These are phyloP conservation scores for Daldinia caldariorum DNA, from an alignment of 495 filamentous ascomycete species.

Conservation along the genomic window DNA sequence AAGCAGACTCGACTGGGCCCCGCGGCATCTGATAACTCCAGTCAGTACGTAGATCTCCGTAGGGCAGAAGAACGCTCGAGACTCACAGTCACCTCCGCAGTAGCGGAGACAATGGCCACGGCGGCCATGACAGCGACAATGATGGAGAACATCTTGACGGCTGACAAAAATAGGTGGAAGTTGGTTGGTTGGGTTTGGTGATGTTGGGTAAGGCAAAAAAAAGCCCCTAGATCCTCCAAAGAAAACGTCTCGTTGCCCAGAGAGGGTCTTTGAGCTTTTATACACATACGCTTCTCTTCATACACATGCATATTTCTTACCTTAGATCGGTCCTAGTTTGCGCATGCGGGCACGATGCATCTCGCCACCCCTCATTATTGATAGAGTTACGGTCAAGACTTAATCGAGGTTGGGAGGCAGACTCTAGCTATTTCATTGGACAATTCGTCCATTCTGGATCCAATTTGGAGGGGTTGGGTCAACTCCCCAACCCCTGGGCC, in stretches of 20 bases:
- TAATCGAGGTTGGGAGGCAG: slow-evolving; percentile 28
- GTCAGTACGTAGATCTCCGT: slow-evolving; percentile 22
- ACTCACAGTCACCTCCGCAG: slow-evolving; percentile 38
- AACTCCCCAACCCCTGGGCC: slow-evolving; percentile 28
- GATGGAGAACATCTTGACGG: slow-evolving; percentile 41
- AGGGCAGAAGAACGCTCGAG: background rate
- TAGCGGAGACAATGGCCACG: slow-evolving; percentile 28
- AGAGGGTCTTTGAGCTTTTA: slow-evolving; percentile 33
- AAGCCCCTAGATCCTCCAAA: slow-evolving; percentile 30
- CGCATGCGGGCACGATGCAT: slow-evolving; percentile 14
- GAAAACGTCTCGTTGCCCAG: slow-evolving; percentile 12
- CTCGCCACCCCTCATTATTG: slow-evolving; percentile 17
- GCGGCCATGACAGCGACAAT: slow-evolving; percentile 39
- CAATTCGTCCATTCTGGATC: slow-evolving; percentile 3
- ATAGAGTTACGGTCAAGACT: slow-evolving; percentile 24
- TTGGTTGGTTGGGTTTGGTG: slow-evolving; percentile 30
- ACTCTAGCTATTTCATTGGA: slow-evolving; percentile 31
- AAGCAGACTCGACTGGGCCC: slow-evolving; percentile 25
- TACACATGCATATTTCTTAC: slow-evolving; percentile 23
- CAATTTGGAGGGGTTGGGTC: slow-evolving; percentile 37
- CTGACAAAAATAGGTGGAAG: slow-evolving; percentile 4
- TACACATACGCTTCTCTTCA: slow-evolving; percentile 25
- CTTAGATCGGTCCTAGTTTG: slow-evolving; percentile 16
- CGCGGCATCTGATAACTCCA: slow-evolving; percentile 20
- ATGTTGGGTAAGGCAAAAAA: slow-evolving; percentile 35